phyloP scores from a whole-genome alignment of 1,139 yeast genomes.

The Hanseniaspora uvarum region DNA sequence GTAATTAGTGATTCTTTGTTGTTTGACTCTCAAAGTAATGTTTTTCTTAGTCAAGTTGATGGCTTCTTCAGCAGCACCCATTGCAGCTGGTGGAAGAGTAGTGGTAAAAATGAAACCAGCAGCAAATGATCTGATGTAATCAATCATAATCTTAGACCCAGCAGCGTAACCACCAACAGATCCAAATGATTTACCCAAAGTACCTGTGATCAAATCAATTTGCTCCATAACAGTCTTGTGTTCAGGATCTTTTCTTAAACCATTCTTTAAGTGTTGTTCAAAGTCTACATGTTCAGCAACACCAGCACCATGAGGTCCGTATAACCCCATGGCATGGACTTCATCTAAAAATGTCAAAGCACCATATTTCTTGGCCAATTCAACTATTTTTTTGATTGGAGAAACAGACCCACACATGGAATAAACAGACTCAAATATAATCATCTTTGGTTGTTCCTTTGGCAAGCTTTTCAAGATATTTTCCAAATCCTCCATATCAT shows the following conservation, averaged over 20 bases:
- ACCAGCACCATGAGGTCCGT: slow-evolving; percentile 99
- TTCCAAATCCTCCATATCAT: slow-evolving; percentile 76
- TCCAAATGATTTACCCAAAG: slow-evolving; percentile 94
- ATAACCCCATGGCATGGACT: slow-evolving; percentile 98
- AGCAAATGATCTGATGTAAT: slow-evolving; percentile 92
- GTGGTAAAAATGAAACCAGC: slow-evolving; percentile 98
- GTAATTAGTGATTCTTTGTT: slow-evolving; percentile 76
- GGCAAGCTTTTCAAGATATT: slow-evolving; percentile 68
- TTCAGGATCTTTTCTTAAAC: slow-evolving; percentile 35
- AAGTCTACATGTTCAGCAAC: slow-evolving; percentile 94
- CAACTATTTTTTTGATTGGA: slow-evolving; percentile 86
- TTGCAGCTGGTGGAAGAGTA: slow-evolving; percentile 88
- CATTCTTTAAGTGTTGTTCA: slow-evolving; percentile 62
- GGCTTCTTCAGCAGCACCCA: slow-evolving; percentile 90
- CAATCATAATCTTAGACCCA: slow-evolving; percentile 71
- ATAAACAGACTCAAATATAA: slow-evolving; percentile 94
- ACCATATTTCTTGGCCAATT: slow-evolving; percentile 92
- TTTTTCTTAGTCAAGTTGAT: slow-evolving; percentile 76
- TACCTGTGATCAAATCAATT: slow-evolving; percentile 92
- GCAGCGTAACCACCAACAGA: slow-evolving; percentile 97
- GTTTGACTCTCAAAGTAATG: slow-evolving; percentile 65
- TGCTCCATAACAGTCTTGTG: slow-evolving; percentile 66
- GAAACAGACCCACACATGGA: slow-evolving; percentile 98
- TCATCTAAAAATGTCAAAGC: slow-evolving; percentile 94
- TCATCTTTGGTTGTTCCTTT: slow-evolving; percentile 73